A percentile compares a stretch with the other conserved stretches of the same genome.
Evolutionary conservation across 768 basidiomycete genomes (phyloP).

Genomic region (Leccinum disarticulatum): DNA sequence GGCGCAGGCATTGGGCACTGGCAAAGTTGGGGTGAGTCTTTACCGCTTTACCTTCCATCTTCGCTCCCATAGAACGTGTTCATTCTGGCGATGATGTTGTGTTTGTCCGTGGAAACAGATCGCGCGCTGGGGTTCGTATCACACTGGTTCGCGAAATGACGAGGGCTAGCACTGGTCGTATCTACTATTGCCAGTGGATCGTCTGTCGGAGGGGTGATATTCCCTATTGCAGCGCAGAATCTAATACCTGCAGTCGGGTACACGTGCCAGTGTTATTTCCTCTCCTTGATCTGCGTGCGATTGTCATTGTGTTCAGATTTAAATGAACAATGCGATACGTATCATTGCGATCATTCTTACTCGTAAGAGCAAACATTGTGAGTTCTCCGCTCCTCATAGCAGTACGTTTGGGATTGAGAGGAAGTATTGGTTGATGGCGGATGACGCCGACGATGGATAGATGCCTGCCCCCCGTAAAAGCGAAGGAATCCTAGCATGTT

Average conservation of each 20-base stretch:
- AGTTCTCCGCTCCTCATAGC: no score
- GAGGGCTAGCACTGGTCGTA: conserved; percentile 59
- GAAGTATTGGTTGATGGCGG: background rate
- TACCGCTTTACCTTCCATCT: no score
- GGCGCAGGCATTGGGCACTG: conserved; percentile 58
- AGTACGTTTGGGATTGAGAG: background rate
- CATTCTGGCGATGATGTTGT: background rate
- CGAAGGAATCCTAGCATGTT: conserved; percentile 52
- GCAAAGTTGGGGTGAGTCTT: conserved; percentile 55
- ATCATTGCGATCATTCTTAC: conserved; percentile 56
- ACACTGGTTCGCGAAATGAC: conserved; percentile 69
- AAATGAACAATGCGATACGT: conserved; percentile 64
- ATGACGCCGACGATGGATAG: conserved; percentile 34
- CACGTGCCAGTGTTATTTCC: conserved; percentile 15
- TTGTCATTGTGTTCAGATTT: conserved; percentile 46
- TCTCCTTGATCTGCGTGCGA: background rate
- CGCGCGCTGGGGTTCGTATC: conserved; percentile 55
- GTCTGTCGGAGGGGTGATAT: conserved; percentile 64
- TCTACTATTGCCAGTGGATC: conserved; percentile 54
- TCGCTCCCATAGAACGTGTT: background rate
- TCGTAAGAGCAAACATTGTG: conserved; percentile 57
- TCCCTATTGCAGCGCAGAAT: conserved; percentile 60
- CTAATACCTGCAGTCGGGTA: conserved; percentile 58
- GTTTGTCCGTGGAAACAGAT: conserved; percentile 14
- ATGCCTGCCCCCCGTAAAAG: conserved; percentile 53